Evolutionary conservation across 1,284 basidiomycete genomes (phyloP).

Genomic region (Porphyrellus sp.): DNA sequence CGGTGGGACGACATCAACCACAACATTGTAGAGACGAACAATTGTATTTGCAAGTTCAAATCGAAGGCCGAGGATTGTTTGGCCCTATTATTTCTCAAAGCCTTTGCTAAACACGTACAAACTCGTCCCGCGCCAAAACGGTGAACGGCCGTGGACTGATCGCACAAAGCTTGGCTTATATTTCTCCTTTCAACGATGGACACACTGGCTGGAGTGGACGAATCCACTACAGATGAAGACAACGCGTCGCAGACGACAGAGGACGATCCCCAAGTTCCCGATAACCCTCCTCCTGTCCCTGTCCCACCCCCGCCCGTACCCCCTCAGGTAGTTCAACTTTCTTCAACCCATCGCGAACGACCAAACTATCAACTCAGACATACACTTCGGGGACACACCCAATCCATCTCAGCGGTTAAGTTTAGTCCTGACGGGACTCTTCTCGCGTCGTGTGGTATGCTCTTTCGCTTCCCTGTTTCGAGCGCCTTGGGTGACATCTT

Average conservation of each 20-base stretch:
- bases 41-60: too few species aligned
- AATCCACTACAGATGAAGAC: slow-evolving; percentile 75
- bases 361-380: slow-evolving; percentile 71
- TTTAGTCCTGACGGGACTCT: slow-evolving; percentile 80
- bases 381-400: slow-evolving; percentile 67
- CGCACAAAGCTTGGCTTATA: background rate
- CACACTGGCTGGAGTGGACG: slow-evolving; percentile 47
- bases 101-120: slow-evolving; percentile 22
- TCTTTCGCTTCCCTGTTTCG: background rate
- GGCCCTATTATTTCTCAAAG: slow-evolving; percentile 22
- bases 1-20: slow-evolving; percentile 1
- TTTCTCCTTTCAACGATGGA: slow-evolving; percentile 23
- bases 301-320: slow-evolving; percentile 37
- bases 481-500: background rate
- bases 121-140: slow-evolving; percentile 24
- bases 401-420: slow-evolving; percentile 78
- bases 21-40: slow-evolving; percentile 18
- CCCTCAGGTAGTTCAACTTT: slow-evolving; percentile 20
- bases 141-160: too few species aligned
- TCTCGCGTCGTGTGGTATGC: slow-evolving; percentile 75
- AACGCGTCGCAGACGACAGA: slow-evolving; percentile 78
- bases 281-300: slow-evolving; percentile 44
- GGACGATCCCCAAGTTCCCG: slow-evolving; percentile 73
- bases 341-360: slow-evolving; percentile 43
- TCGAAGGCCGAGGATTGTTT: slow-evolving; percentile 16